phyloP scores from a whole-genome alignment of 805 yeast genomes.

The Wickerhamomyces queroliae region DNA sequence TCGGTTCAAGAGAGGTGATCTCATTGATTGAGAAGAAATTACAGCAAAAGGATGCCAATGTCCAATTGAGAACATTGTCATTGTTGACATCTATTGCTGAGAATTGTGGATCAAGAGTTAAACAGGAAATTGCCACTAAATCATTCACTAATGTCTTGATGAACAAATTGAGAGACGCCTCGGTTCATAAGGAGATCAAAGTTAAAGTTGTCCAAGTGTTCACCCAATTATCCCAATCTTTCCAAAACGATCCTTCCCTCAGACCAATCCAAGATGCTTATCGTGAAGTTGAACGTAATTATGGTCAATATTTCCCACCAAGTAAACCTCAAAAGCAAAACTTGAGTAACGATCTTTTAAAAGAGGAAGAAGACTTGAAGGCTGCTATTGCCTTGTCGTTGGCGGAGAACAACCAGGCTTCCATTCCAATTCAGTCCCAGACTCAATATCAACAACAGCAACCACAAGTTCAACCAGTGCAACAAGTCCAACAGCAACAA shows the following conservation, averaged over 20 bases:
- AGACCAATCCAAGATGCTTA: constrained; percentile 62
- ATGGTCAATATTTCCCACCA: constrained; percentile 39
- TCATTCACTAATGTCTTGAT: constrained; percentile 42
- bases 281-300: constrained; percentile 36
- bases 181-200: constrained; percentile 65
- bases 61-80: constrained; percentile 52
- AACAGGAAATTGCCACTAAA: constrained; percentile 55
- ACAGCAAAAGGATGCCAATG: constrained; percentile 53
- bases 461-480: constrained; percentile 10
- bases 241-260: constrained; percentile 71
- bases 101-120: constrained; percentile 69
- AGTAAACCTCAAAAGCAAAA: constrained; percentile 53
- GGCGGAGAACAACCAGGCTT: constrained; percentile 10
- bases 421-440: constrained; percentile 5
- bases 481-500: constrained; percentile 9
- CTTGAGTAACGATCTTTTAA: constrained; percentile 37
- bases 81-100: constrained; percentile 59
- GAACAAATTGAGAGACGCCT: constrained; percentile 44
- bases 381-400: constrained; percentile 71
- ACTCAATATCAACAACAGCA: constrained; percentile 3
- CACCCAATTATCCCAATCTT: constrained; percentile 57
- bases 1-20: constrained; percentile 40
- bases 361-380: constrained; percentile 78
- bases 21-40: constrained; percentile 42
- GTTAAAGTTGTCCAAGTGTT: constrained; percentile 59